Evolutionary conservation across 2,329 filamentous ascomycete species (phyloP), one percentile per base, ranked within the genome.

Genomic region (Sporothrix pallida): DNA sequence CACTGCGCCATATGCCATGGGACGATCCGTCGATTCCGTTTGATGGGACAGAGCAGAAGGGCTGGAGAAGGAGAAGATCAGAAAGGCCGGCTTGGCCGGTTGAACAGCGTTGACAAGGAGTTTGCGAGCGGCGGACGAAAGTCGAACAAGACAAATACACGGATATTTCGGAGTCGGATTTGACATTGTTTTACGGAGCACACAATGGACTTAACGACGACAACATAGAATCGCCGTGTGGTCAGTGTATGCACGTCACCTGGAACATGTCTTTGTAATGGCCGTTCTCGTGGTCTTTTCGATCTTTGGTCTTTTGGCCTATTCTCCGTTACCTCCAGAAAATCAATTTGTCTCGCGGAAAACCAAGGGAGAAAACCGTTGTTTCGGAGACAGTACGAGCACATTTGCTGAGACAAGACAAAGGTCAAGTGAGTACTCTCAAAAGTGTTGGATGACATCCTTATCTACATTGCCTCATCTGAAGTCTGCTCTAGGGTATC

Each of bases 21-120:
- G 31, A 42, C 58, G 58, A 62, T 62, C 58, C 58, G 58, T 62
- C 58, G 58, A 42, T 62, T 42, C 58, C 58, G 58, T 42, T 20
- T 23, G 54, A 58, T 58, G 54, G 23, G 23, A 26, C 23, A 26
- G 23, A 26, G 23, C 23, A 26, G 23, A 26, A 26, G 23, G 23
- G 23, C 23, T 26, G 23, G 23, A 26, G 23, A 26, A 26, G 23
- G 23, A 26, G 23, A 26, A 26, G 23, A 26, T 37, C 31, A 37
- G 31, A 37, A 15, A 31, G 56, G 17, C 60, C 60, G 60, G 17
- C 60, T 12, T 46, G 60, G 10, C 60, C 60, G 60, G 60, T 46
- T 65, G 60, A 65, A 46, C 13, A 23, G 15, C 5, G 50, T 7
- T 52, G 17, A n/a, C 46, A 48, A 17, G 50, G 50, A 15, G 15